A percentile compares a stretch with the other conserved stretches of the same genome.
These are phyloP conservation scores for Neonectria sp. DNA, from an alignment of 2,329 filamentous ascomycete genomes.

Conservation along the genomic window DNA sequence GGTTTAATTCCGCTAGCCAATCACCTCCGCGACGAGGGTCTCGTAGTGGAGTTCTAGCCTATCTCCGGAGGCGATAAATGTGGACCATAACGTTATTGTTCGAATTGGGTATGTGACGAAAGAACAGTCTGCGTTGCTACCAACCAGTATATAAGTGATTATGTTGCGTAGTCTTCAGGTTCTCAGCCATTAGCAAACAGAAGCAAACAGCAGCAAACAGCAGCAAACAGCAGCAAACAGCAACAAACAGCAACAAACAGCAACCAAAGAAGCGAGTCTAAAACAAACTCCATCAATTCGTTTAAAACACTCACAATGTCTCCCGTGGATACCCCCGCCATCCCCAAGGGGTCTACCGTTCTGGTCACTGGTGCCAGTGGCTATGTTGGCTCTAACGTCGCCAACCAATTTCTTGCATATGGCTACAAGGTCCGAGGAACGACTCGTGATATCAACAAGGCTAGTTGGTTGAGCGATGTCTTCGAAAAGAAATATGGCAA, in stretches of 20 bases:
- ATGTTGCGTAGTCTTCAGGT: background rate
- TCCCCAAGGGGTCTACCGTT: constrained; percentile 46
- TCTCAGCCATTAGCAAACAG: background rate
- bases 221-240: too few species aligned
- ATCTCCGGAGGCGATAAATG: background rate
- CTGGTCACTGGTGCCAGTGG: constrained; percentile 59
- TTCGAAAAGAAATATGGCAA: constrained; percentile 51
- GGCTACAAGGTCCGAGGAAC: constrained; percentile 61
- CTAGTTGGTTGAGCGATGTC: constrained; percentile 46
- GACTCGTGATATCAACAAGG: constrained; percentile 52
- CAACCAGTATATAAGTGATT: background rate
- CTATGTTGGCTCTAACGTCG: constrained; percentile 56
- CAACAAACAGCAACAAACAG: too few species aligned
- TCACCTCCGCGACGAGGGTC: background rate
- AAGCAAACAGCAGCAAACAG: background rate
- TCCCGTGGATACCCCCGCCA: background rate
- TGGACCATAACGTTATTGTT: background rate
- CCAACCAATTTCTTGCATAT: constrained; percentile 51
- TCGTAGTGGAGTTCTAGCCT: background rate
- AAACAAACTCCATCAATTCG: background rate
- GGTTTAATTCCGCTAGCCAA: too few species aligned
- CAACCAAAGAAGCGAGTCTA: background rate
- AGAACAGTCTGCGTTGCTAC: background rate
- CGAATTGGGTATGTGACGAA: background rate
- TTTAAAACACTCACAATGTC: background rate